Evolutionary conservation across 768 basidiomycete genomes (phyloP), one percentile per base, ranked within the genome.

Genomic region (Russula virescens): DNA sequence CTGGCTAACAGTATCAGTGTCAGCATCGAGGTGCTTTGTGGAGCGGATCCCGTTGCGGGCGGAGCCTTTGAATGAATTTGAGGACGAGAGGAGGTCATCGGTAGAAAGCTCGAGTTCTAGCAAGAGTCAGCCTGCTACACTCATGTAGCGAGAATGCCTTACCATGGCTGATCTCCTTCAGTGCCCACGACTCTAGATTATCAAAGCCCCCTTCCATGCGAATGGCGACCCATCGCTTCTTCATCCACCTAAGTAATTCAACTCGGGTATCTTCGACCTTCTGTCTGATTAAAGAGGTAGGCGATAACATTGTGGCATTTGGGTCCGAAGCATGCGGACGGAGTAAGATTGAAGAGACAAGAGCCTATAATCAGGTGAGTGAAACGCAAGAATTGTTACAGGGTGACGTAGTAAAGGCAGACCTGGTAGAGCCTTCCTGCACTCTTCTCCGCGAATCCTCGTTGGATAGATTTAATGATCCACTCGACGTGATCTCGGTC

Each of bases 81-180:
- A 14, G 73, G 72, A 5, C 79, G 81, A 54, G 77, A 79, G 43
- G 86, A 70, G 83, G 60, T 94, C 92, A 53, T 90, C 87, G 7
- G 85, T 74, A 0, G 87, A 78, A 13, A 94, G 83, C 71, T 95
- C 91, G 56, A 95, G 83, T 71, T 89, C 93, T 93, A 68, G 3
- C 19, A 54, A 54, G 56, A 42, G 60, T 60, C 21, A 38, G 40
- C 26, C 42, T 46, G 54, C 25, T 10, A 42, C 34, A 42, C 48
- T 25, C 45, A 21, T 64, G 40, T 40, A 48, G 13, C 19, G 55
- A 38, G 10, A 58, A 18, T n/a, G 16, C 78, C 88, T 68, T 65
- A 91, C 92, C 81, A 69, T 89, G 83, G 46, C 84, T 82, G 45
- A 98, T 92, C 70, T 98, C 96, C 71, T 92, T 88, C 58, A 95